Evolutionary conservation across 805 yeast genomes (phyloP).

Genomic region (Zygosaccharomyces pseudorouxii): DNA sequence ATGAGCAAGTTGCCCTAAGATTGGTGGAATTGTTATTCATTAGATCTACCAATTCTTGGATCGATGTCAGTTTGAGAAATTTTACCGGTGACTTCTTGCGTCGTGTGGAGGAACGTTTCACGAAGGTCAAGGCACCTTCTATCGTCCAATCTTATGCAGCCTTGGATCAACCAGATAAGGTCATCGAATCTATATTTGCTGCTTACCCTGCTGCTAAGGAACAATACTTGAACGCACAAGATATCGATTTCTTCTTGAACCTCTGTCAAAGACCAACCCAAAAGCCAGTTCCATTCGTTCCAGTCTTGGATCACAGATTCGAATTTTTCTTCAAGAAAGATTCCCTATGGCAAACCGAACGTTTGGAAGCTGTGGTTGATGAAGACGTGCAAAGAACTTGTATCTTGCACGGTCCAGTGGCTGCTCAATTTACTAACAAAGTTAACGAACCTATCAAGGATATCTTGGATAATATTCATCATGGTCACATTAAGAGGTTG

Average conservation of each 20-base stretch:
- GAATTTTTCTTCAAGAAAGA: slow-evolving; percentile 98
- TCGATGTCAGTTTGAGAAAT: slow-evolving; percentile 79
- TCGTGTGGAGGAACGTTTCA: slow-evolving; percentile 96
- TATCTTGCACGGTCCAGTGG: slow-evolving; percentile 97
- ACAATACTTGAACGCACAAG: slow-evolving; percentile 92
- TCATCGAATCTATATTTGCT: slow-evolving; percentile 54
- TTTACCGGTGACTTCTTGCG: slow-evolving; percentile 81
- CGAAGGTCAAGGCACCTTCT: slow-evolving; percentile 53
- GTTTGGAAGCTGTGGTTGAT: slow-evolving; percentile 90
- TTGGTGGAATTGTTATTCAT: slow-evolving; percentile 85
- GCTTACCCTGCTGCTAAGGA: slow-evolving; percentile 69
- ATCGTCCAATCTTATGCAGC: slow-evolving; percentile 69
- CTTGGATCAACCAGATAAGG: slow-evolving; percentile 61
- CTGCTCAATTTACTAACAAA: slow-evolving; percentile 82
- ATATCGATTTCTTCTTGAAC: slow-evolving; percentile 85
- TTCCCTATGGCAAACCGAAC: slow-evolving; percentile 98
- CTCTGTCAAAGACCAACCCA: slow-evolving; percentile 78
- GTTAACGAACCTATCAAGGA: slow-evolving; percentile 92
- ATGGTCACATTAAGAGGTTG: slow-evolving; percentile 76
- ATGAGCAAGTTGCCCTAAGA: slow-evolving; percentile 83
- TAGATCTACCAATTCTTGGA: slow-evolving; percentile 75
- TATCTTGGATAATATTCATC: slow-evolving; percentile 81
- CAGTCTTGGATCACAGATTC: slow-evolving; percentile 88
- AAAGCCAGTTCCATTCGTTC: slow-evolving; percentile 98
- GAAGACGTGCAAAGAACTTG: slow-evolving; percentile 99